These are phyloP conservation scores for Trifolium repens DNA, from an alignment of 306 rosid species.

Conservation along the genomic window DNA sequence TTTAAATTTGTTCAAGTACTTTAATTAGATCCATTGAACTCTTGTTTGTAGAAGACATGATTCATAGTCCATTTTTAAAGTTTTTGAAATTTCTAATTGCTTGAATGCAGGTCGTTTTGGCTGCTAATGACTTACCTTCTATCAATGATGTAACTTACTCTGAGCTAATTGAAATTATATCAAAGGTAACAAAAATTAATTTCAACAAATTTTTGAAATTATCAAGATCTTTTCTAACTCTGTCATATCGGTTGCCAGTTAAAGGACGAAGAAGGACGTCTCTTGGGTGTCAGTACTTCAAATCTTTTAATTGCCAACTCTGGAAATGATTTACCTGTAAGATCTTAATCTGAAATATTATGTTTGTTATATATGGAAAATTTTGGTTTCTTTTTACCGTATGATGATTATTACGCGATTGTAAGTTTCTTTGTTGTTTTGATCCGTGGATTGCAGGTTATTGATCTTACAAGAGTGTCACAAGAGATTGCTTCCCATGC, in stretches of 20 bases:
- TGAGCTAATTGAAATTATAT: constrained; percentile 76
- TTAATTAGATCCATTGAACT: neutral
- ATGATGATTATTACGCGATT: constrained; percentile 16
- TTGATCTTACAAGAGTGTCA: constrained; percentile 80
- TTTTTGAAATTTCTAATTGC: neutral
- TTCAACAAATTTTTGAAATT: constrained; percentile 3
- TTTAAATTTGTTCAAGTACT: neutral
- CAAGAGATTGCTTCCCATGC: constrained; percentile 76
- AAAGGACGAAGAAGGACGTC: constrained; percentile 70
- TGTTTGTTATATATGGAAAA: neutral
- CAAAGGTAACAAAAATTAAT: constrained; percentile 60
- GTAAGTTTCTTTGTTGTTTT: constrained; percentile 30
- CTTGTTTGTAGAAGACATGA: neutral
- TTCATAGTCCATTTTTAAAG: constrained; percentile 10
- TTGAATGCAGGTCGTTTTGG: constrained; percentile 76
- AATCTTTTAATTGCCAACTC: constrained; percentile 81
- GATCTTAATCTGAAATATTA: constrained; percentile 30
- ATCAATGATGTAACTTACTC: constrained; percentile 83
- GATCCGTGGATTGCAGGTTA: constrained; percentile 57
- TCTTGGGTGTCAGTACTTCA: constrained; percentile 75
- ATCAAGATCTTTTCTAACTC: constrained; percentile 36
- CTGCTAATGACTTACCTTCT: constrained; percentile 94
- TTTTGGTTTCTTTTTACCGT: constrained; percentile 1
- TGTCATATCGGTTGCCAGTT: constrained; percentile 58
- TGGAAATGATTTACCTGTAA: constrained; percentile 94